These are phyloP conservation scores for Cardamine chenopodiifolia DNA, from an alignment of 345 rosid genomes.

Conservation along the genomic window DNA sequence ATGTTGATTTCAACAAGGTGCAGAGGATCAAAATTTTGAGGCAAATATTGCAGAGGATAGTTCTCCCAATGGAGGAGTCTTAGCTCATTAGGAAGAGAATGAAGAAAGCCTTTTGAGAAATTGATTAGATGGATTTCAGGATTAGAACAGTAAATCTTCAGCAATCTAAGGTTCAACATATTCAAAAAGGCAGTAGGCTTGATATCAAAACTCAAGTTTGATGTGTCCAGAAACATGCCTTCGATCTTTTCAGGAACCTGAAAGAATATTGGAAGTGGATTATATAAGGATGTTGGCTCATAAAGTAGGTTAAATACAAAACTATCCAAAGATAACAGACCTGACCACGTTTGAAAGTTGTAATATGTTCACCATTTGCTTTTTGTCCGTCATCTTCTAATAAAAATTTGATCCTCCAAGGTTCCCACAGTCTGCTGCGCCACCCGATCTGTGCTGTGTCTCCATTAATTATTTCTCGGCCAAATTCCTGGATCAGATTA, in stretches of 20 bases:
- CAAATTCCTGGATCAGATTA: slow-evolving; percentile 23
- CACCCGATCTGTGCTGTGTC: slow-evolving; percentile 1
- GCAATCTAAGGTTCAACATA: slow-evolving; percentile 26
- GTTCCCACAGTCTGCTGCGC: slow-evolving; percentile 24
- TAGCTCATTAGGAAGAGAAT: slow-evolving; percentile 3
- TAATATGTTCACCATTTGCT: too few species aligned
- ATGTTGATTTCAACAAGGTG: slow-evolving; percentile 29
- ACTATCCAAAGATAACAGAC: background rate
- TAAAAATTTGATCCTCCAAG: background rate
- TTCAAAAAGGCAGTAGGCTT: background rate
- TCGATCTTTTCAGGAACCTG: slow-evolving; percentile 24
- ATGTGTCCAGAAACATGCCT: slow-evolving; percentile 20
- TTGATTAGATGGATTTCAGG: background rate
- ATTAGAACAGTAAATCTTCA: background rate
- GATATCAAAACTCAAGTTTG: background rate
- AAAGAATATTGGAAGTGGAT: background rate
- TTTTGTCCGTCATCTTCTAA: background rate
- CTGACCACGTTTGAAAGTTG: background rate
- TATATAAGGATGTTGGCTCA: background rate
- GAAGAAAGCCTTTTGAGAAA: background rate
- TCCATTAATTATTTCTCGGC: slow-evolving; percentile 6
- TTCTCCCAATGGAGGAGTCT: slow-evolving; percentile 34
- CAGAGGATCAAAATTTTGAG: background rate
- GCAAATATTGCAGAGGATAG: background rate
- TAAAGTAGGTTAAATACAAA: background rate